Base-by-base conservation (phyloP, 2,329 filamentous ascomycete genomes). In the Plectosphaerella cucumerina region DNA sequence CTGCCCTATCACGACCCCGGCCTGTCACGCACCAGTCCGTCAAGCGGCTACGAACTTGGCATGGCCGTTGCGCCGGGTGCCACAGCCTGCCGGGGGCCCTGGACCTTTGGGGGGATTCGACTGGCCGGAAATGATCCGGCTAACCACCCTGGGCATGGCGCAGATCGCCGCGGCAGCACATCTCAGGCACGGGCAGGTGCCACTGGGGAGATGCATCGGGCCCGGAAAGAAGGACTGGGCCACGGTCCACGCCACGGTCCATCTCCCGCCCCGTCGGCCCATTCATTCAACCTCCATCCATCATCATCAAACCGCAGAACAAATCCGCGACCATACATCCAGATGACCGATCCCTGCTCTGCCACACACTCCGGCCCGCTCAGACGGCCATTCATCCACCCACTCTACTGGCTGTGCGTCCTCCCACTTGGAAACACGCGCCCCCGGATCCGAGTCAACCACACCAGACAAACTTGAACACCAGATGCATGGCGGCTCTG, bases 381-480 rank as follows among this genome's bases (percentile, higher is more conserved):
- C 47, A 54, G 47, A 50, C 33, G 43, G 34, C 26, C 43, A 50
- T 43, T 23, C 52, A 44, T 50, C 48, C 51, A 35, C 51, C 11
- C n/a, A 5, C 34, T 55, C 37, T 44, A 55, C 53, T 55, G 53
- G 53, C 48, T 49, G 42, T 49, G 51, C 46, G 35, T 11, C 31
- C 26, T 41, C 35, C 48, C 41, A 35, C 44, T 39, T 39, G 48
- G 53, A 55, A 53, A 55, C 53, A 50, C 48, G 49, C 41, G 42
- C 35, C 41, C 23, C 17, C 50, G 47, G 48, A 31, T 41, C 39
- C 39, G 39, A 42, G n/a, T 20, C 39, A 20, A 31, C 26, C n/a
- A n/a, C n/a, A n/a, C n/a, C n/a, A n/a, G n/a, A 11, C 26, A 8
- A 8, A 31, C 26, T 8, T 11, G 12, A 31, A 31, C 26, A 31